Evolutionary conservation across 1,139 yeast species (phyloP), one percentile per base, ranked within the genome.

Genomic region (Yamadazyma taylorii): DNA sequence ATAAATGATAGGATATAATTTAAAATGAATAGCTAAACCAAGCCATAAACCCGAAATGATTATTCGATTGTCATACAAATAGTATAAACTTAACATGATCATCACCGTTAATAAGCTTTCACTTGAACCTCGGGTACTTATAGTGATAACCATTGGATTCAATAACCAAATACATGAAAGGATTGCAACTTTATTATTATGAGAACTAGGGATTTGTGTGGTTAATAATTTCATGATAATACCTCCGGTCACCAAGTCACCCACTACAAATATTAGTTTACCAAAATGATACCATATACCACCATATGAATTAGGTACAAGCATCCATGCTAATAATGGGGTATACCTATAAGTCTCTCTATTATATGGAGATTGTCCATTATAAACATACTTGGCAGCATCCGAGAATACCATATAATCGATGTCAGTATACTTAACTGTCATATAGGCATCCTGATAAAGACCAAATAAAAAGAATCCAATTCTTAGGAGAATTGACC

Each of bases 71-170:
- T 63, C 60, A 9, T 55, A 56, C 26, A 79, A 52, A 29, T 49
- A 61, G 47, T 77, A 80, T 2, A 86, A 66, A 30, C 83, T 67
- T 11, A 74, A 58, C 73, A 89, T 76, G 3, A 89, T 75, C 51
- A 90, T 67, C 17, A 86, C 90, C 1, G 95, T 88, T 32, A 92
- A 64, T 2, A 92, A 71, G 44, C 97, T 90, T 56, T 92, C 98
- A 0, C 96, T 85, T 15, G 95, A 86, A 0, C 98, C 98, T 38
- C 98, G 68, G 0, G 97, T 89, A 45, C 95, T 83, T 31, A 92
- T 92, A 1, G 96, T 89, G 23, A 85, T 79, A 0, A 90, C 98
- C 94, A 92, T 86, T 10, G 98, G 98, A 58, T 92, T 92, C 49
- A 88, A 69, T 28, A 92, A 68, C 98, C 98, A 92, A 3, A 89